A percentile compares a stretch with the other conserved stretches of the same genome.
Evolutionary conservation across 441 rosid species (phyloP).

Genomic region (Mallotus repandus): DNA sequence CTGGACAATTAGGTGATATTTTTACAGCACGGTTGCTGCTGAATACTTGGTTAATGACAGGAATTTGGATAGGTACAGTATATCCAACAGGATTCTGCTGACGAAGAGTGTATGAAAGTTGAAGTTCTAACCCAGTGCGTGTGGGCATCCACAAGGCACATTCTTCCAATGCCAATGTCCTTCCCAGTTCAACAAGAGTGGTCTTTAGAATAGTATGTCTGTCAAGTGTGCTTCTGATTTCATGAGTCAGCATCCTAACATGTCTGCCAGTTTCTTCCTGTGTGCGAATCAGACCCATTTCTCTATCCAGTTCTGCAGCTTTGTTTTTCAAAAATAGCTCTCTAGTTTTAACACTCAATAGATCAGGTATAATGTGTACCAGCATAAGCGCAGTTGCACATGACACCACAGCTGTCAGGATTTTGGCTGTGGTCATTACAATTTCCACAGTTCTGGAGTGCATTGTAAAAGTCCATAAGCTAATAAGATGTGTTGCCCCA

Average conservation of each 20-base stretch:
- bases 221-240: slow-evolving; percentile 92
- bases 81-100: slow-evolving; percentile 90
- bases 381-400: slow-evolving; percentile 99
- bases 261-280: slow-evolving; percentile 98
- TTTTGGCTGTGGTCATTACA: slow-evolving; percentile 82
- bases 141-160: slow-evolving; percentile 99
- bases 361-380: slow-evolving; percentile 94
- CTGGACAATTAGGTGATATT: slow-evolving; percentile 86
- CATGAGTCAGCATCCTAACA: slow-evolving; percentile 97
- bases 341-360: slow-evolving; percentile 88
- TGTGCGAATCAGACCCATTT: slow-evolving; percentile 92
- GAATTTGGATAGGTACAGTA: slow-evolving; percentile 94
- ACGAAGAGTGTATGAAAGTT: slow-evolving; percentile 84
- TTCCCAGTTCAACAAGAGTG: slow-evolving; percentile 89
- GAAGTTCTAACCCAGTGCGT: slow-evolving; percentile 94
- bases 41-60: slow-evolving; percentile 88
- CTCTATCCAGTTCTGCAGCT: slow-evolving; percentile 95
- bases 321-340: slow-evolving; percentile 88
- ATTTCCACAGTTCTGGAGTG: slow-evolving; percentile 76
- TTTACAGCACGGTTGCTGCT: slow-evolving; percentile 66
- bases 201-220: slow-evolving; percentile 91
- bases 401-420: slow-evolving; percentile 82
- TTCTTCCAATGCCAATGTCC: slow-evolving; percentile 87
- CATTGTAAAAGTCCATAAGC: slow-evolving; percentile 76
- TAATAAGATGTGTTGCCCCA: slow-evolving; percentile 95